phyloP scores from a whole-genome alignment of 176 grass and related monocot genomes.

The Cenchrus fungigraminus region DNA sequence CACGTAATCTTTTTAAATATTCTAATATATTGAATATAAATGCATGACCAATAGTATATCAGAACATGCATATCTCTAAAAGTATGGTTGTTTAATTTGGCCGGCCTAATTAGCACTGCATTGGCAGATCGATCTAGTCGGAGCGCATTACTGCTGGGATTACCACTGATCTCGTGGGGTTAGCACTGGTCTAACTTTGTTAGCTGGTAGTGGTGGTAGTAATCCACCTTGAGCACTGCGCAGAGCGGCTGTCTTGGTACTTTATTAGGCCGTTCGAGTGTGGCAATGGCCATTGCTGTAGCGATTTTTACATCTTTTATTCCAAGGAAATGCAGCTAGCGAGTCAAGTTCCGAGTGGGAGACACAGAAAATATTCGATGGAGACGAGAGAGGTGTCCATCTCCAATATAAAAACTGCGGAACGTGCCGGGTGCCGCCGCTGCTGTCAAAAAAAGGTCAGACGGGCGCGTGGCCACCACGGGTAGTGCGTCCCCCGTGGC shows the following conservation, averaged over 20 bases:
- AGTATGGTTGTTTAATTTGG: background rate
- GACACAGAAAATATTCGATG: conserved; percentile 19
- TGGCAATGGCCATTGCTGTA: background rate
- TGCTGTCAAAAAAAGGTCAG: background rate
- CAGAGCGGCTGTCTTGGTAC: background rate
- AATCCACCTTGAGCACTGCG: conserved; percentile 14
- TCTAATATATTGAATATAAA: no score
- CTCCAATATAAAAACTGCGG: background rate
- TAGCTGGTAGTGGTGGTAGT: background rate
- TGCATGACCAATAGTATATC: no score
- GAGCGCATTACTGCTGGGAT: conserved; percentile 8
- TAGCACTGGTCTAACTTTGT: background rate
- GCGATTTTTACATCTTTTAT: background rate
- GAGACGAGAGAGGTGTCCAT: background rate
- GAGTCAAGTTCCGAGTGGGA: conserved; percentile 13
- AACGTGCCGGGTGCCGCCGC: background rate
- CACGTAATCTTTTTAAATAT: no score
- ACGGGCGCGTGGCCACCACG: conserved; percentile 74
- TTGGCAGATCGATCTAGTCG: background rate
- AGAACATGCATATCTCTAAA: background rate
- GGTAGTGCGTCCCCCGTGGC: conserved; percentile 34
- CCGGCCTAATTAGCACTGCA: background rate
- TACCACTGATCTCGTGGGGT: background rate
- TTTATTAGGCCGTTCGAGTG: background rate
- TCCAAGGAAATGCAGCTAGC: background rate